Base-by-base conservation (phyloP, 495 filamentous ascomycete species). In the Xylaria bambusicola region DNA sequence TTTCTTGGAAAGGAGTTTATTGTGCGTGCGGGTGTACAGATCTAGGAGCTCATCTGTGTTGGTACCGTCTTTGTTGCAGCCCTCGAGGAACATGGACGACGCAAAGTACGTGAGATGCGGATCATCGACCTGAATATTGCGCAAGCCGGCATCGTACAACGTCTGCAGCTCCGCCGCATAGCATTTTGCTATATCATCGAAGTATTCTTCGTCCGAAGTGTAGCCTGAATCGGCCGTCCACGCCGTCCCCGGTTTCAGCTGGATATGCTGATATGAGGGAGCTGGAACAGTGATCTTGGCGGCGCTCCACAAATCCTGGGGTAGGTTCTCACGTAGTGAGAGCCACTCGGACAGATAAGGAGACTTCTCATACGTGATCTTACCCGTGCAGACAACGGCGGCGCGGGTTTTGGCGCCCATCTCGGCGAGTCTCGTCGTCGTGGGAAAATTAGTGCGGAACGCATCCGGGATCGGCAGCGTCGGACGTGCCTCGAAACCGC, bases 61-160 rank as follows among this genome's bases (percentile, higher is more conserved):
- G 72, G 80, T 73, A 66, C 80, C 74, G 58, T 84, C 82, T 8
- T 74, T 72, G 40, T 70, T 72, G 79, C 86, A 90, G 33, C 87
- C 88, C 23, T 76, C 73, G 20, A 88, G 77, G 82, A 92, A 89
- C 66, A 87, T 85, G 40, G 88, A 81, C 40, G 85, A 88, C 69
- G 87, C 90, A 75, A 92, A 92, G 68, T 92, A 84, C 80, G 55
- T 88, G 56, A 91, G 77, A 56, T 89, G 87, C 18, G 87, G 89
- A 70, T 91, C 88, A 61, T 91, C 88, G 47, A 86, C 84, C 71
- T 90, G 88, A n/a, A 90, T 79, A 62, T 90, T 90, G 13, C 88
- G 78, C 61, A 84, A 78, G 1, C 88, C 87, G 40, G 83, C 83
- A 27, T 87, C 80, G 69, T 91, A 90, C n/a, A 92, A 77, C 41